These are phyloP conservation scores for Syncephalastrum sp. DNA, from an alignment of 371 early-diverging fungal species.

Conservation along the genomic window DNA sequence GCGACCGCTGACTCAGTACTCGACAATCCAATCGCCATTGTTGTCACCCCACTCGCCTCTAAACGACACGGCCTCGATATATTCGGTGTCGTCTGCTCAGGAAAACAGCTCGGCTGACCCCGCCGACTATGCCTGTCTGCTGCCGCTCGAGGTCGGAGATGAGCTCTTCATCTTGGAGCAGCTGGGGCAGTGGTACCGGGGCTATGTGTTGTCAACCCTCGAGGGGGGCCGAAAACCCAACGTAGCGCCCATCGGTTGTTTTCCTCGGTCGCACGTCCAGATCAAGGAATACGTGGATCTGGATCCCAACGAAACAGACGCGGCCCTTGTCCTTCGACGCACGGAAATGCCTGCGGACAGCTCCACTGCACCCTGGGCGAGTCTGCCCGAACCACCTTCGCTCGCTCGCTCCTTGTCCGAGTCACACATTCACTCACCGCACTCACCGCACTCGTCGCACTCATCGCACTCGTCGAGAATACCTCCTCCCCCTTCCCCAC, in stretches of 20 bases:
- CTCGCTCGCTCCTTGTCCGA: slow-evolving; percentile 33
- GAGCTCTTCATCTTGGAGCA: slow-evolving; percentile 56
- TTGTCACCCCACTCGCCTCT: slow-evolving; percentile 15
- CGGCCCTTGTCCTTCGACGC: slow-evolving; percentile 7
- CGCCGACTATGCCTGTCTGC: slow-evolving; percentile 37
- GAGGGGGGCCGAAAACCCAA: slow-evolving; percentile 43
- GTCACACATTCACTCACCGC: slow-evolving; percentile 20
- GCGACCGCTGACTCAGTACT: slow-evolving; percentile 28
- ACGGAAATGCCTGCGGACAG: slow-evolving; percentile 6
- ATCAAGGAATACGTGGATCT: slow-evolving; percentile 52
- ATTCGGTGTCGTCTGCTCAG: slow-evolving; percentile 22
- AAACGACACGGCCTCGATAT: slow-evolving; percentile 33
- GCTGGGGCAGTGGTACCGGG: slow-evolving; percentile 63
- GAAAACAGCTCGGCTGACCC: slow-evolving; percentile 21
- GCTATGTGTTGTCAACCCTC: slow-evolving; percentile 56
- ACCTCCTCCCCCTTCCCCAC: not conserved
- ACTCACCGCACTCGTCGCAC: not conserved
- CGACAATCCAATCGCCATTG: slow-evolving; percentile 29
- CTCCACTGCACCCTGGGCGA: slow-evolving; percentile 16
- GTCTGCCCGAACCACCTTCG: slow-evolving; percentile 2
- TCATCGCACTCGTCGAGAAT: slow-evolving; percentile 1
- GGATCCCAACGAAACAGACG: slow-evolving; percentile 25
- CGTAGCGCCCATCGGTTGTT: slow-evolving; percentile 56
- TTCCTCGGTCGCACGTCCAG: slow-evolving; percentile 61
- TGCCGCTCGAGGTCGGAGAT: slow-evolving; percentile 56